phyloP scores from a whole-genome alignment of 2,329 filamentous ascomycete genomes.

The Fusarium camptoceras region DNA sequence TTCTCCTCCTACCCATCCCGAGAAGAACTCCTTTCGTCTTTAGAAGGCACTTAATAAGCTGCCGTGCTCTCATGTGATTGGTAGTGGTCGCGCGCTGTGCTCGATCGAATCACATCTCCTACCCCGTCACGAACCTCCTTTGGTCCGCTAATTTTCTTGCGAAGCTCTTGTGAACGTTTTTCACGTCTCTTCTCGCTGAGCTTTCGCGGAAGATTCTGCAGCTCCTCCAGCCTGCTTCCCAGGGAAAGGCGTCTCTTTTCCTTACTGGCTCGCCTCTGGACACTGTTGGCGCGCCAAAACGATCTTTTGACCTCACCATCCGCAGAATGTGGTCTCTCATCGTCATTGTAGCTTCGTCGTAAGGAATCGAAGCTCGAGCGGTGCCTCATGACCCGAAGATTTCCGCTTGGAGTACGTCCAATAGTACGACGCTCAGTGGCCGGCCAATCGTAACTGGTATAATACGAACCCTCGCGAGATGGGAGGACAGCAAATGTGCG shows the following conservation, averaged over 20 bases:
- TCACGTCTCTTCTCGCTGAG: slow-evolving; percentile 69
- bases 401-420: slow-evolving; percentile 69
- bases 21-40: slow-evolving; percentile 1
- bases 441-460: slow-evolving; percentile 49
- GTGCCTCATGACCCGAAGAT: slow-evolving; percentile 68
- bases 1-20: background rate
- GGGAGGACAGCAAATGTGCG: slow-evolving; percentile 72
- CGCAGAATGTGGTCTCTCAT: slow-evolving; percentile 53
- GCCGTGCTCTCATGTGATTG: slow-evolving; percentile 16
- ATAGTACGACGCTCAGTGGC: slow-evolving; percentile 68
- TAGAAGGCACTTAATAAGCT: slow-evolving; percentile 5
- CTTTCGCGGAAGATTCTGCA: slow-evolving; percentile 65
- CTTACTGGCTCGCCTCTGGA: slow-evolving; percentile 42
- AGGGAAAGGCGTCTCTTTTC: slow-evolving; percentile 54
- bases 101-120: slow-evolving; percentile 65
- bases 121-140: slow-evolving; percentile 69
- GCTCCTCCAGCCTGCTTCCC: slow-evolving; percentile 62
- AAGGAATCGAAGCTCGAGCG: slow-evolving; percentile 62
- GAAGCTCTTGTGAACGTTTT: slow-evolving; percentile 68
- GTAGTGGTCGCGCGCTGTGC: slow-evolving; percentile 40
- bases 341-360: slow-evolving; percentile 37
- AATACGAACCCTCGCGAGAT: slow-evolving; percentile 53
- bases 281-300: slow-evolving; percentile 51
- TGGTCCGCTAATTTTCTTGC: slow-evolving; percentile 70
- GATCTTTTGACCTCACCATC: slow-evolving; percentile 39